Base-by-base conservation (phyloP, 2,329 filamentous ascomycete species). In the Pseudocercospora musae region DNA sequence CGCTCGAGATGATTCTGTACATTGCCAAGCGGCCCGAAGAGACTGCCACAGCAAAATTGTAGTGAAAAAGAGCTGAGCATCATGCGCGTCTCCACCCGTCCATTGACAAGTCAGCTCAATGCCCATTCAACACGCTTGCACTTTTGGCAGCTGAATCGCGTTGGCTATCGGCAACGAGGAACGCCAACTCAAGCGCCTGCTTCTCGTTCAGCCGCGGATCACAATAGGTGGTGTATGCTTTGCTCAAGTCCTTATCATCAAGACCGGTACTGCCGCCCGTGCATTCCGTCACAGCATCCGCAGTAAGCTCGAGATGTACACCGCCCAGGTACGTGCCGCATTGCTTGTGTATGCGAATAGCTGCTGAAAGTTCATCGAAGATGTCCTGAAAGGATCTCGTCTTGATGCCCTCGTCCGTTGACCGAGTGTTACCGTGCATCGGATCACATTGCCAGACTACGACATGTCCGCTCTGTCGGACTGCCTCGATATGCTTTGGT, bases 391-490 rank as follows among this genome's bases (percentile, higher is more conserved):
- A 99, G 59, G 90, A 89, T 15, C 95, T 86, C 1, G 95, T 99
- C 82, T 99, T 99, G 79, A 97, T 86, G 25, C 92, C 92, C 0
- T 85, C 80, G 0, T 86, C 84, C 0, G 91, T 94, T 53, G 82
- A 81, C 53, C 83, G 81, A 0, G 85, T 87, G 74, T 89, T 89
- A 29, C 95, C 95, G 78, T 99, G 95, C 95, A 99, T 99, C 21
- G 95, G 95, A 78, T 99, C 95, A 79, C 94, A 98, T 79, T 98
- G 95, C 94, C 94, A 98, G 70, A 97, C 91, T 3, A 96, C 92
- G 21, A 83, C 71, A 73, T 89, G 87, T 0, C 84, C 92, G 61
- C 90, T 93, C 70, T 83, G 83, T 76, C 95, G 89, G 25, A 99
- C 94, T 40, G 91, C 92, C 69, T 89, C 87, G 74, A 99, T 98